Base-by-base conservation (phyloP, 2,329 filamentous ascomycete species). In the Paraphaeosphaeria sporulosa region DNA sequence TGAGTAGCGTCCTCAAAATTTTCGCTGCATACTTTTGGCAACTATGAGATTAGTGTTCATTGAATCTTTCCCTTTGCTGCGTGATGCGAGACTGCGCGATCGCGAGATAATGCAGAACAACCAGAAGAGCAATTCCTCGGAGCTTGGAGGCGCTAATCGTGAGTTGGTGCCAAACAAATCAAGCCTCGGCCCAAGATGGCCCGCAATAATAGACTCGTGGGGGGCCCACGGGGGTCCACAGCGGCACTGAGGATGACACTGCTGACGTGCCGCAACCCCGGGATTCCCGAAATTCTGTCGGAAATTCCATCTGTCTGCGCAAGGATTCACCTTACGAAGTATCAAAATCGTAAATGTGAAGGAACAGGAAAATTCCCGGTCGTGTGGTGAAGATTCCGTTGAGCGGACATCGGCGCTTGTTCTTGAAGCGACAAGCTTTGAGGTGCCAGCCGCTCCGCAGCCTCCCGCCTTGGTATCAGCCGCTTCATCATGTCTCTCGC, bases 1-100 rank as follows among this genome's bases (percentile, higher is more conserved):
- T 74, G 60, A 68, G 57, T 58, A 23, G 30, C 46, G 2, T 27
- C 21, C 25, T 48, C 10, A 27, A n/a, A 13, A 13, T 27, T 47
- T 21, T 55, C 46, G n/a, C 38, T 47, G 30, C 30, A 55, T 36
- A 25, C n/a, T 53, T 52, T 8, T 51, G 25, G 48, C 19, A 19
- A 40, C 17, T n/a, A 47, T 47, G 44, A 8, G n/a, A 30, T 23
- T 3, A 23, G 3, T 7, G 2, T 13, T 32, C n/a, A 8, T 19
- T 7, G 10, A 49, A 7, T 7, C 15, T 34, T 32, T 7, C n/a
- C n/a, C 9, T 12, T 19, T 9, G 42, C 19, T 23, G 3, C 7
- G 8, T 23, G 19, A 10, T 44, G 42, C 12, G 42, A n/a, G n/a
- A n/a, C n/a, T n/a, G n/a, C n/a, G n/a, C n/a, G n/a, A n/a, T n/a